Evolutionary conservation across 2,329 filamentous ascomycete genomes (phyloP), one percentile per base, ranked within the genome.

Genomic region (Atkinsonella texensis): DNA sequence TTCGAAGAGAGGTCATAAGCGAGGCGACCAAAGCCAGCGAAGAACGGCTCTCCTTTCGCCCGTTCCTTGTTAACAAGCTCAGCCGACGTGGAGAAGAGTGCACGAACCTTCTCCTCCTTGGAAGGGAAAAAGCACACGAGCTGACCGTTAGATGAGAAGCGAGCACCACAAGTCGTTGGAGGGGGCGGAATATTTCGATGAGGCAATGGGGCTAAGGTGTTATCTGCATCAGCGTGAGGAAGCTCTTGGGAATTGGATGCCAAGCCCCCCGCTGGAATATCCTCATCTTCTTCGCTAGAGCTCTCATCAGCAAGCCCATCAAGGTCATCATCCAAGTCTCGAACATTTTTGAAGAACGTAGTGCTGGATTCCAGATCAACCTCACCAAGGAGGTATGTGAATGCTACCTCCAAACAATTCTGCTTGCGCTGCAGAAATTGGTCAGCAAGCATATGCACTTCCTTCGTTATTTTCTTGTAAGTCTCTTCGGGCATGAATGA

Each of bases 241-340:
- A 83, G 68, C 56, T 83, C 80, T 56, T 82, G 79, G 7, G 80
- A 83, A 76, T 83, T 79, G 50, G 76, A 75, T 12, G 74, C 75
- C 9, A 75, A 78, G 17, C 73, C 75, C 3, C 75, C 74, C 2
- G 73, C 63, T 0, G 73, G 72, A 11, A 77, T 75, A 23, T 75
- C 72, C 45, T 72, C 72, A 40, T 89, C 87, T 20, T 90, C 87
- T 57, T 90, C 87, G 59, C 87, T 94, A 3, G 89, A 96, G 57
- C 87, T 91, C 57, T 93, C 88, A 52, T 87, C 85, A 32, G 72
- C 76, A 38, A 81, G 65, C 3, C 70, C 79, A 53, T 76, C 77
- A 6, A 79, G 61, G 46, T 75, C 73, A 59, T 80, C 75, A 50
- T 79, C 80, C 8, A 81, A 65, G 56, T 86, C 83, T 56, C 81